phyloP scores from a whole-genome alignment of 2,329 filamentous ascomycete species.

The Sclerotinia subarctica region DNA sequence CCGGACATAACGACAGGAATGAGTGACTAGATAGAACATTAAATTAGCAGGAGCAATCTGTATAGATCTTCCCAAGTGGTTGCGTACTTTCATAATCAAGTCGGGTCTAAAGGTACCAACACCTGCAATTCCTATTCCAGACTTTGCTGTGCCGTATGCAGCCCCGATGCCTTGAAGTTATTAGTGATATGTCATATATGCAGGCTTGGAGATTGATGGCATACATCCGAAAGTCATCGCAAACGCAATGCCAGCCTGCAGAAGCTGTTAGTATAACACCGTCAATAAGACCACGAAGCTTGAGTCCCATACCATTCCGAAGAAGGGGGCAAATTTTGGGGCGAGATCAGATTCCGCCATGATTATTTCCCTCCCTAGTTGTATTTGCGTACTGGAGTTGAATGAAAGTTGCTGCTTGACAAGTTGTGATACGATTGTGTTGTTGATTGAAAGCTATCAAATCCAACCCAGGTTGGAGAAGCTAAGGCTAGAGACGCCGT shows the following conservation, averaged over 20 bases:
- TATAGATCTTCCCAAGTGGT: neutral
- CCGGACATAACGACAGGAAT: slow-evolving; percentile 97
- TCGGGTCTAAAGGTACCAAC: slow-evolving; percentile 82
- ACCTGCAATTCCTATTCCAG: slow-evolving; percentile 82
- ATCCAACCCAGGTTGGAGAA: slow-evolving; percentile 2
- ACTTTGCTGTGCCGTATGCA: slow-evolving; percentile 84
- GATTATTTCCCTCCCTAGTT: slow-evolving; percentile 32
- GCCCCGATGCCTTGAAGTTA: slow-evolving; percentile 54
- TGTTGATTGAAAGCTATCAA: slow-evolving; percentile 15
- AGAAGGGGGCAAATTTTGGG: slow-evolving; percentile 82
- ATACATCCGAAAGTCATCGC: slow-evolving; percentile 84
- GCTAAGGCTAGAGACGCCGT: slow-evolving; percentile 1
- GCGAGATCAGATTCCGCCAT: slow-evolving; percentile 60
- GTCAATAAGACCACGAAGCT: slow-evolving; percentile 22
- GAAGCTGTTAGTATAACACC: slow-evolving; percentile 31
- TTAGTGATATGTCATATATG: neutral
- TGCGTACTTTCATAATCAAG: slow-evolving; percentile 83
- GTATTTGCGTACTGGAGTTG: slow-evolving; percentile 16
- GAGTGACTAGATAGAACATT: slow-evolving; percentile 51
- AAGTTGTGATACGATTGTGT: slow-evolving; percentile 23
- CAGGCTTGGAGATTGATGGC: slow-evolving; percentile 33
- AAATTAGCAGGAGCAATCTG: slow-evolving; percentile 13
- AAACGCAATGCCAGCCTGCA: slow-evolving; percentile 70
- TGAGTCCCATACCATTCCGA: slow-evolving; percentile 70
- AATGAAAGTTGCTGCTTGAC: slow-evolving; percentile 12